Conservation (phyloP, 2,329 filamentous ascomycete genomes). For the Chlorencoelia australis region DNA sequence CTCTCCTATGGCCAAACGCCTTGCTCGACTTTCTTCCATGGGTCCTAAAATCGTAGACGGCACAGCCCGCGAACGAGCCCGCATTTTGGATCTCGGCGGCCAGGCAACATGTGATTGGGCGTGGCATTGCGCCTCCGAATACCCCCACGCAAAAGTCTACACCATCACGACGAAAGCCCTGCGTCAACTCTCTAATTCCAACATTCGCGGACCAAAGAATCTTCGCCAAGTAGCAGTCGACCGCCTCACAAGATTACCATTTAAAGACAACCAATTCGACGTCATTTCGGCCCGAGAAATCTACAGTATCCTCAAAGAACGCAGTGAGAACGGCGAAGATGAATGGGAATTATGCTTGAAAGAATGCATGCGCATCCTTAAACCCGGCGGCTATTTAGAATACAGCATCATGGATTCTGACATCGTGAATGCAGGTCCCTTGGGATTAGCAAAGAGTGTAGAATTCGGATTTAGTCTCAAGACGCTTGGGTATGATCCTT, state of each 20-base stretch:
- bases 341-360: conserved; percentile 80
- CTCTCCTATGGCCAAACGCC: conserved; percentile 52
- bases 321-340: conserved; percentile 57
- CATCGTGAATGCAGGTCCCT: conserved; percentile 72
- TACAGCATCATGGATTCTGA: conserved; percentile 86
- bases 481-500: conserved; percentile 81
- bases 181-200: conserved; percentile 60
- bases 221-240: conserved; percentile 75
- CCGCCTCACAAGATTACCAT: conserved; percentile 71
- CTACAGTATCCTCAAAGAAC: conserved; percentile 71
- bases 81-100: conserved; percentile 80
- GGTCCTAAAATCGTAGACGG: conserved; percentile 35
- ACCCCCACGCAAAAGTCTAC: conserved; percentile 76
- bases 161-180: conserved; percentile 71
- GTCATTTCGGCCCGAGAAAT: conserved; percentile 83
- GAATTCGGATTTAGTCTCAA: conserved; percentile 88
- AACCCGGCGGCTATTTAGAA: conserved; percentile 87
- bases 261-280: conserved; percentile 78
- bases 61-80: conserved; percentile 41
- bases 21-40: conserved; percentile 44
- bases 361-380: conserved; percentile 80
- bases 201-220: conserved; percentile 75
- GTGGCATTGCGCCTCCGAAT: conserved; percentile 83
- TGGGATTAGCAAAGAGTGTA: conserved; percentile 72
- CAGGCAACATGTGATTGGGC: conserved; percentile 86